Base-by-base conservation (phyloP, 2,329 filamentous ascomycete genomes). In the Sporothrix globosa region DNA sequence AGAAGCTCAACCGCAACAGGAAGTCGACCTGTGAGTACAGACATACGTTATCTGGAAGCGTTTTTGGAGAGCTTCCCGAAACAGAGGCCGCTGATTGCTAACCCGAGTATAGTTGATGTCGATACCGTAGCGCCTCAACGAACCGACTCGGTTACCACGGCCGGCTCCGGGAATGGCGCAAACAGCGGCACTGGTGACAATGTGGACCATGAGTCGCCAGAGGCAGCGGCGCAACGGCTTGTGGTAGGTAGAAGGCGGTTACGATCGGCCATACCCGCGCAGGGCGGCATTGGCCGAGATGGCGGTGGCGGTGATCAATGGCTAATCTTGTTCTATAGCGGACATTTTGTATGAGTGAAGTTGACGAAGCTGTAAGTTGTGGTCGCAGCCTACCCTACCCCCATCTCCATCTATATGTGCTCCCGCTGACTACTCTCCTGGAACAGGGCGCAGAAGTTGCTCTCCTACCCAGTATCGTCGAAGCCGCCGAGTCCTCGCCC, bases 401-500 rank as follows among this genome's bases (percentile, higher is more conserved):
- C 17, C 21, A 30, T 2, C n/a, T 65, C 39, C 7, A n/a, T 48
- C n/a, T 14, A 27, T 34, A 14, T 53, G 24, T 27, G 27, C 19
- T 41, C 58, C 39, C 39, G 30, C 60, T 68, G 41, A 34, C 50
- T 19, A 14, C 2, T 6, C 46, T 67, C 46, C 0, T 41, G 19
- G 14, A 13, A 17, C 79, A 93, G 86, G 92, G 90, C 77, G 92
- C 96, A 79, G 96, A 98, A 83, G 93, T 97, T 73, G 89, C 97
- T 72, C 92, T 94, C 78, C 90, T 98, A 48, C 96, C 96, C 10
- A 88, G 90, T 71, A 97, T 99, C 75, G 96, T 99, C 82, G 96
- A 98, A 77, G 88, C 91, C 68, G 94, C 94, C 83, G 96, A 98
- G 80, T 97, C 94, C 39, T 97, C 92, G 61, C 95, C 96, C 10